Evolutionary conservation across 176 grass and related monocot species (phyloP), one percentile per base, ranked within the genome.

Genomic region (Aegilops sharonensis): DNA sequence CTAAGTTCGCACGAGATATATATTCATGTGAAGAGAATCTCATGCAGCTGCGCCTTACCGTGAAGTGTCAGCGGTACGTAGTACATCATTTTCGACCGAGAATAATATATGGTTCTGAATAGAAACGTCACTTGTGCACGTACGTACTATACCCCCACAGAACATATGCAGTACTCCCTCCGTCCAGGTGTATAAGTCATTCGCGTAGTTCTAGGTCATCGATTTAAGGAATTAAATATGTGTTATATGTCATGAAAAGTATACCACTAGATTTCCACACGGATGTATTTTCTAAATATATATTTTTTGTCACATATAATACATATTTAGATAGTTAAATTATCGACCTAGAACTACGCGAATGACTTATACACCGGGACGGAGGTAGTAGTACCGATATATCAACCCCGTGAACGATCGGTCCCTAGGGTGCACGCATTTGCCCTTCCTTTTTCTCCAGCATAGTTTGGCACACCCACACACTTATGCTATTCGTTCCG

Each of bases 11-110:
- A 23, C n/a, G 2, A n/a, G 39, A 45, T 25, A 54, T 17, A 5
- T 17, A 17, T 31, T 3, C 24, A 52, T 75, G 42, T 52, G 25
- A 76, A 76, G 45, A 52, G 45, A 76, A 76, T 54, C 73, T 8
- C 43, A 32, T 75, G 71, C 71, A 17, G 68, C 68, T 37, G 32
- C 8, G 72, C 12, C 75, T 84, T 89, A 23, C 37, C 24, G 13
- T 34, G 11, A 76, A 89, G 76, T 84, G 75, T 65, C 75, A 79
- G 76, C 7, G 9, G 66, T 23, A 54, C 50, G 50, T 84, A 40
- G n/a, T 66, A 11, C 7, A 59, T 89, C 82, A 3, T 85, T 85
- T 89, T 89, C 82, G 9, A 17, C 4, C 11, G 18, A 75, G 87
- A 79, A 89, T 59, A 59, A 59, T 21, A 20, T 75, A 80, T 21